Conservation (phyloP, 2,329 filamentous ascomycete species). For the Colletotrichum karsti region DNA sequence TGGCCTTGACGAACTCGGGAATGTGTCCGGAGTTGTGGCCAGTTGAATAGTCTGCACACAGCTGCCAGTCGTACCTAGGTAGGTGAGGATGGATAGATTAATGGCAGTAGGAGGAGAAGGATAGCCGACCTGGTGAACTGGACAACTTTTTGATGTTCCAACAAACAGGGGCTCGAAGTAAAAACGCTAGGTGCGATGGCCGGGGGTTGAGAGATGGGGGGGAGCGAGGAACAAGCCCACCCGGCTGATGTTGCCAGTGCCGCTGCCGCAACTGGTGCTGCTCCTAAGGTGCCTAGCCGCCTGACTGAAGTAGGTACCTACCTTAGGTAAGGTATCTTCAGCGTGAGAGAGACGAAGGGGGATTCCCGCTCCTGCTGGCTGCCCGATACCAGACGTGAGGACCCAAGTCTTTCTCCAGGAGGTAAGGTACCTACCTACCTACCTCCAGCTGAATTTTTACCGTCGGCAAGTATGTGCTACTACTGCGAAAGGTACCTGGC, state of each 20-base stretch:
- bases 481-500: no score
- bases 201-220: constrained; percentile 11
- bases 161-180: constrained; percentile 24
- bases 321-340: not conserved
- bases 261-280: not conserved
- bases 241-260: not conserved
- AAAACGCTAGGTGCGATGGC: constrained; percentile 16
- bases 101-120: constrained; percentile 1
- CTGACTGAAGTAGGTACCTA: not conserved
- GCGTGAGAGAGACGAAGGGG: no score
- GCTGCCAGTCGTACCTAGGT: constrained; percentile 16
- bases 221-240: constrained; percentile 7
- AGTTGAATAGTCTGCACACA: constrained; percentile 17
- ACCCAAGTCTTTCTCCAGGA: no score
- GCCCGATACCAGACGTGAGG: no score
- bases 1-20: constrained; percentile 3
- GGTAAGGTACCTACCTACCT: no score
- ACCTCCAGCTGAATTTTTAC: no score
- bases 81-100: constrained; percentile 9
- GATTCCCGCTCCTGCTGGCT: no score
- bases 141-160: constrained; percentile 29
- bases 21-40: constrained; percentile 18
- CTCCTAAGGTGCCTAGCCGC: not conserved
- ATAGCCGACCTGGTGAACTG: constrained; percentile 14
- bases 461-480: no score